Base-by-base conservation (phyloP, 352 stramenopile species). In the Pythium dissotocum region DNA sequence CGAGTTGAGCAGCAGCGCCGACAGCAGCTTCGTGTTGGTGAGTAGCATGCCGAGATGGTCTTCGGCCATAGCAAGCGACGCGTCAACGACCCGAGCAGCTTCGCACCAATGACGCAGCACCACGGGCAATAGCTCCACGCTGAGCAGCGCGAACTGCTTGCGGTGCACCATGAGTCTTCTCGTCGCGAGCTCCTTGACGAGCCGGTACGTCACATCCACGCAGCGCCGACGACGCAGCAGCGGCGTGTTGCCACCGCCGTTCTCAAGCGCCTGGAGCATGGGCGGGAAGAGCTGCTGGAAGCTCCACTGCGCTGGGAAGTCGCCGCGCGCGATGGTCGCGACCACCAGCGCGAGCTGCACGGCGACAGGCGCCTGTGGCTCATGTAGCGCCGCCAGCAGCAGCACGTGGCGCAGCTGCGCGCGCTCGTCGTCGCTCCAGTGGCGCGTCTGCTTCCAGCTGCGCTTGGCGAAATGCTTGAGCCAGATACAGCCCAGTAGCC, bases 131-230 rank as follows among this genome's bases (percentile, higher is more conserved):
- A 93, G 46, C 56, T 91, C 78, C 13, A 93, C 79, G 51, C 78
- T 88, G 28, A 96, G 73, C 53, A 80, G 63, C 2, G 84, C 81
- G 54, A 94, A 95, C 61, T 93, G 81, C 64, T 93, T 94, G 62
- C 87, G 87, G 56, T 96, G 85, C 44, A 83, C 61, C 80, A 94
- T 82, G 44, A 96, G 80, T n/a, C 88, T 75, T 13, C 85, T 76
- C 4, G 85, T 80, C 40, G 87, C 77, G 36, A 96, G 75, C 58
- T 95, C 87, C 71, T 96, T 95, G 12, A 91, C 80, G 16, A 95
- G 66, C 1, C 83, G 78, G 67, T 93, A 90, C n/a, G 73, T 78
- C 10, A 94, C 66, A 30, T 88, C 71, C 24, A 93, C 53, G n/a
- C 74, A 68, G 28, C 87, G 77, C 33, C 70, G 68, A 64, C 87